These are phyloP conservation scores for Pyrenochaeta sp. DNA, from an alignment of 2,329 filamentous ascomycete species.

Conservation along the genomic window DNA sequence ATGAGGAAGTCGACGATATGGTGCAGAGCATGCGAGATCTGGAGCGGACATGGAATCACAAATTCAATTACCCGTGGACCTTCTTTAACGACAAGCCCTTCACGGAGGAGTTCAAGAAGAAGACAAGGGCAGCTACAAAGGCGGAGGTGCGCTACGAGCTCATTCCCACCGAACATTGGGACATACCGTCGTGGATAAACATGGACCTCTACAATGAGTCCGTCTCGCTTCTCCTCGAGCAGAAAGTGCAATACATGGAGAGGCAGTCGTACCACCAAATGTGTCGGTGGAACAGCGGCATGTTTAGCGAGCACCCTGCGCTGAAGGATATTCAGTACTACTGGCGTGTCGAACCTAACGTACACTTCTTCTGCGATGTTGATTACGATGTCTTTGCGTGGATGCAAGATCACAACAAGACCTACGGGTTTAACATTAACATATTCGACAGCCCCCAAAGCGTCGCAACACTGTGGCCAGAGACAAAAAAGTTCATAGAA, in stretches of 20 bases:
- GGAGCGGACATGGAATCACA: constrained; percentile 94
- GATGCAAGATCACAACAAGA: constrained; percentile 98
- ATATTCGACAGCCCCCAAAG: constrained; percentile 91
- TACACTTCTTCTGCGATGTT: constrained; percentile 98
- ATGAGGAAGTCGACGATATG: constrained; percentile 85
- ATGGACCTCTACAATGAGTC: constrained; percentile 85
- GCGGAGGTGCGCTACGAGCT: constrained; percentile 86
- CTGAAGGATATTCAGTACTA: constrained; percentile 86
- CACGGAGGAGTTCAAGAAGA: constrained; percentile 87
- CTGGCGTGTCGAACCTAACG: constrained; percentile 98
- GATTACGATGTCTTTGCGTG: constrained; percentile 99
- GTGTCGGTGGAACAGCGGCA: constrained; percentile 98
- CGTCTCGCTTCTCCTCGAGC: constrained; percentile 79
- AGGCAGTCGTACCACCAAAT: constrained; percentile 96
- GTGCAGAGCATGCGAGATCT: constrained; percentile 89
- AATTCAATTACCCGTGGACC: constrained; percentile 99
- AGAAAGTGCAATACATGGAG: constrained; percentile 88
- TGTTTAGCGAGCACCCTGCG: constrained; percentile 97
- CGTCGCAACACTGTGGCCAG: constrained; percentile 91
- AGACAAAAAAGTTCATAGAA: constrained; percentile 88
- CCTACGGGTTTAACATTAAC: constrained; percentile 98
- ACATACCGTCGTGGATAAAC: constrained; percentile 90
- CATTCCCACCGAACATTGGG: constrained; percentile 96
- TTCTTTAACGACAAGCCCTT: constrained; percentile 99
- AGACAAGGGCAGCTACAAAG: constrained; percentile 82